Base-by-base conservation (phyloP, 495 filamentous ascomycete species). In the Apiosordaria backusii region DNA sequence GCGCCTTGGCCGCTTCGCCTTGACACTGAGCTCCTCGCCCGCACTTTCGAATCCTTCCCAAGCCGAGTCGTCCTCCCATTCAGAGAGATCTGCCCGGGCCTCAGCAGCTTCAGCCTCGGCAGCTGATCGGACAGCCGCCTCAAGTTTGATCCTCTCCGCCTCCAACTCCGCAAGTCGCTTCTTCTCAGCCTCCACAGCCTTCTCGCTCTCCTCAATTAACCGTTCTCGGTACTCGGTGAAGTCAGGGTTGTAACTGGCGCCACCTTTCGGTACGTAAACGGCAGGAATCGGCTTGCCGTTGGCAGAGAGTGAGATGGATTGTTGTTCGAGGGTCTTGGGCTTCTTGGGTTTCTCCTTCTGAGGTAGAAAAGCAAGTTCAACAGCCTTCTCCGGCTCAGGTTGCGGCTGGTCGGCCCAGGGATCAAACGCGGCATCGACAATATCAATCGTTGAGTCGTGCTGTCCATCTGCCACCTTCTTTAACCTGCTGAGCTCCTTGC, bases 191-290 rank as follows among this genome's bases (percentile, higher is more conserved):
- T 88, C 88, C 1, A 97, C 85, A 29, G 88, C 94, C 76, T 90
- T 89, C 61, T 87, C 82, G 26, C 92, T 91, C 74, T 92, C 90
- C 27, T 85, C 82, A 21, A 84, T 82, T 52, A 97, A 78, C 4
- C 94, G 84, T 13, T 83, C 81, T 63, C 91, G 87, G 84, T 94
- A 99, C 60, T 97, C 92, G 65, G 86, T 83, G 65, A 94, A 95
- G 7, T 82, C 80, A 0, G 95, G 95, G 71, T 99, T 99, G 76
- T 99, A 99, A 74, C 91, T 96, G 72, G 86, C 89, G 53, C 91
- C 93, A 2, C 87, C 91, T 19, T 86, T 85, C 3, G 95, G 95
- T 65, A 84, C 88, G 65, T 83, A 81, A 5, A 98, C 89, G n/a
- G 92, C 87, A 1, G 92, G 90, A 18, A 96, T 78, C 0, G 82